Evolutionary conservation across 2,329 filamentous ascomycete species (phyloP).

Genomic region (Periconia sp.): DNA sequence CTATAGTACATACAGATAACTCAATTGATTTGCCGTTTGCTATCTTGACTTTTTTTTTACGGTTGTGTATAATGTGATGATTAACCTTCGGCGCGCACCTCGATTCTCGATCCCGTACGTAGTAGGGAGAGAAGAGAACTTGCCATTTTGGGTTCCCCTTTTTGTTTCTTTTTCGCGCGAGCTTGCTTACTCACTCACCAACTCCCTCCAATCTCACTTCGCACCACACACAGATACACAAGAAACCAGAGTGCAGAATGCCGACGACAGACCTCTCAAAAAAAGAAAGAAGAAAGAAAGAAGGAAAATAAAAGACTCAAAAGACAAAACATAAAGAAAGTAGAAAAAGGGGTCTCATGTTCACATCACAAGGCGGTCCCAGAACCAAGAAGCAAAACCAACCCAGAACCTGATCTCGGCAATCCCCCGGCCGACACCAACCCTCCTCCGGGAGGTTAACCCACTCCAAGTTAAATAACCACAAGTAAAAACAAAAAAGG

Average conservation of each 20-base stretch:
- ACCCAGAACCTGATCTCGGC: not conserved
- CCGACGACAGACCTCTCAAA: not conserved
- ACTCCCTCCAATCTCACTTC: too few relatives aligned
- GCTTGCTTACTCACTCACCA: too few relatives aligned
- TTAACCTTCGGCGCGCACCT: too few relatives aligned
- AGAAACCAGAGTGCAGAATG: not conserved
- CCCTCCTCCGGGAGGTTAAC: not conserved
- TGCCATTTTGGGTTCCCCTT: too few relatives aligned
- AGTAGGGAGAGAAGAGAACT: too few relatives aligned
- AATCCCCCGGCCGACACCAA: not conserved
- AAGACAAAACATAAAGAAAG: not conserved
- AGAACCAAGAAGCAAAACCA: not conserved
- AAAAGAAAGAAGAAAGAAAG: not conserved
- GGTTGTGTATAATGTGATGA: too few relatives aligned
- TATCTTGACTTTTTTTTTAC: too few relatives aligned
- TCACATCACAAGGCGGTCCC: slow-evolving; percentile 10
- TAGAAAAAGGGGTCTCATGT: slow-evolving; percentile 18
- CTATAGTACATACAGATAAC: too few relatives aligned
- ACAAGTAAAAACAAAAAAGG: slow-evolving; percentile 8
- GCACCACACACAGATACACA: not conserved
- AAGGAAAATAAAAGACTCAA: not conserved
- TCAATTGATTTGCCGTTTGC: too few relatives aligned
- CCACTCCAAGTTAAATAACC: not conserved
- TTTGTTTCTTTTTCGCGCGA: too few relatives aligned
- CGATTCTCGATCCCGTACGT: too few relatives aligned